Evolutionary conservation across 805 yeast genomes (phyloP), one percentile per base, ranked within the genome.

Genomic region (Candida xiaguanensis): DNA sequence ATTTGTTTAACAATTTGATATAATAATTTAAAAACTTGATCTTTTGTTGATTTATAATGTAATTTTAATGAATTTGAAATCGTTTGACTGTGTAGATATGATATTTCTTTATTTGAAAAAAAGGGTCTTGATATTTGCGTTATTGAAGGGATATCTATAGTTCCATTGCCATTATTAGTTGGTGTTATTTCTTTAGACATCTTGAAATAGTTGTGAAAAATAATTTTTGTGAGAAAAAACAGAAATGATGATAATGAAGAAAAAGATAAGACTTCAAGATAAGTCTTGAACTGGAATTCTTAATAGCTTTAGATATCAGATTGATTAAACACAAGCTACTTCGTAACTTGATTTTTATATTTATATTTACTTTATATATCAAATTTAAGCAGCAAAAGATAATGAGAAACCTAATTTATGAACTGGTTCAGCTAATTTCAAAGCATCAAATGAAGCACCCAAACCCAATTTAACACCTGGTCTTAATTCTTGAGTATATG

Each of bases 391-490:
- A 56, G 95, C 72, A 77, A 91, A 91, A 50, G 95, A 78, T 67
- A 93, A 78, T 42, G 96, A 87, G 74, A 88, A 78, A 71, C 99
- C 99, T 60, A 93, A 77, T 81, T 93, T 90, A 82, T 93, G 99
- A 61, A 93, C 95, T 50, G 96, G 87, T 77, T 90, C 97, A 63
- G 86, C 82, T 63, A 91, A 78, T 70, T 91, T 85, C 70, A 90
- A 79, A 58, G 97, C 95, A 70, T 93, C 96, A 71, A 93, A 82
- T 49, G 95, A 88, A 57, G 95, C 85, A 78, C 99, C 99, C 51
- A 93, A 78, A 67, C 99, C 99, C 58, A 93, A 75, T 61, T 86
- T 87, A 57, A 93, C 96, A 70, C 97, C 97, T 47, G 95, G 95
- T 76, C 91, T 86, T 68, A 93, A 78, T 57, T 78, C 82, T 76